Conservation (phyloP, 1,284 basidiomycete species). For the Leccinum griseonigrum region DNA sequence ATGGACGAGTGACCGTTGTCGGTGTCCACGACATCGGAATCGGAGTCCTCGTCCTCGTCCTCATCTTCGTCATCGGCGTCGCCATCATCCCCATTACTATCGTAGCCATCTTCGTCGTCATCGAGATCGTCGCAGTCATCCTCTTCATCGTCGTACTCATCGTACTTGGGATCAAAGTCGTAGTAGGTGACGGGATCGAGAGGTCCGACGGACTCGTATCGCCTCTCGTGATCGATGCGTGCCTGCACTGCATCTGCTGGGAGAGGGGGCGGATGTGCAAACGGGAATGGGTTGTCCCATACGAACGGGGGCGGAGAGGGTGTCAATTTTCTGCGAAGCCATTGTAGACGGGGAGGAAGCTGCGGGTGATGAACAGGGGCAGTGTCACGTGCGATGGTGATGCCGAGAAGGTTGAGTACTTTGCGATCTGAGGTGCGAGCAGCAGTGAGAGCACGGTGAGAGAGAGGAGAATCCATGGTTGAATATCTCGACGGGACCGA, state of each 20-base stretch:
- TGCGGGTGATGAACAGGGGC: not conserved
- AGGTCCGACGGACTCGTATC: conserved; percentile 3
- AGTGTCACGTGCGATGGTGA: not conserved
- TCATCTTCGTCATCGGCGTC: not conserved
- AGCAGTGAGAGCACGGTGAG: not conserved
- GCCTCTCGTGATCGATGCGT: not conserved
- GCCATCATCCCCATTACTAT: not conserved
- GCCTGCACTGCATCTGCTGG: not conserved
- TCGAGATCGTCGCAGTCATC: not conserved
- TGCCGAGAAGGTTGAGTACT: not conserved
- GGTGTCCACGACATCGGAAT: not conserved
- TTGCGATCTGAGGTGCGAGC: not conserved
- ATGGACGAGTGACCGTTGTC: not conserved
- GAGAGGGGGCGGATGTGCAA: not conserved
- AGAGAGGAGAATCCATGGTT: not conserved
- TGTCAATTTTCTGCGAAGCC: not conserved
- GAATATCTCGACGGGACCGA: not conserved
- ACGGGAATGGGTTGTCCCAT: conserved; percentile 22
- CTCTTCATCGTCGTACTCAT: not conserved
- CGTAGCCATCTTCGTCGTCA: not conserved
- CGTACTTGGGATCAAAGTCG: not conserved
- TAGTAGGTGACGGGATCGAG: not conserved
- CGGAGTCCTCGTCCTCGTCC: not conserved
- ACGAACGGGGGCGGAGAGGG: conserved; percentile 1
- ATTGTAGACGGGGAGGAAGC: not conserved